These are phyloP conservation scores for Colletotrichum sp. DNA, from an alignment of 2,329 filamentous ascomycete genomes.

Conservation along the genomic window DNA sequence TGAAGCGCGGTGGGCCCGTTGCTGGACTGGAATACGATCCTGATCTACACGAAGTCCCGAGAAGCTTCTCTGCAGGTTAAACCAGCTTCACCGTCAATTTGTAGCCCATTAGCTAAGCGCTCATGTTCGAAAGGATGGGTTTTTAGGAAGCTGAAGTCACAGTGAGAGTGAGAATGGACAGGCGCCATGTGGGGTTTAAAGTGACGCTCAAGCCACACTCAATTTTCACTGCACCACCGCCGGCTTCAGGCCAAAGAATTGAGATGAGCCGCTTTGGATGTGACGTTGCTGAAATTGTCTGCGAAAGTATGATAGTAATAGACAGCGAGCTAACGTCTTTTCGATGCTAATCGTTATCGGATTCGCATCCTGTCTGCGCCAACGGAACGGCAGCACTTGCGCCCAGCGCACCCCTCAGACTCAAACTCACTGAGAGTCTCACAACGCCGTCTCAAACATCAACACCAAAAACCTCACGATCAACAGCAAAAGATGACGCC, in stretches of 20 bases:
- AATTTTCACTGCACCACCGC: constrained; percentile 7
- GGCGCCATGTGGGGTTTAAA: background rate
- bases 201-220: constrained; percentile 18
- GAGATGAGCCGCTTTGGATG: background rate
- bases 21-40: background rate
- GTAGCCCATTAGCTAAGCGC: accelerated
- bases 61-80: background rate
- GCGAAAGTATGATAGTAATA: background rate
- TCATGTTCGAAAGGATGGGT: background rate
- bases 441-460: background rate
- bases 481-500: background rate
- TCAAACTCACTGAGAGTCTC: background rate
- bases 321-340: background rate
- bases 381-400: background rate
- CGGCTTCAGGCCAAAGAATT: background rate
- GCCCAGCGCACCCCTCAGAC: background rate
- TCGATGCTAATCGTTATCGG: background rate
- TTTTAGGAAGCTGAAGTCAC: background rate
- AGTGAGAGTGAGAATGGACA: background rate
- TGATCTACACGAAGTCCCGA: background rate
- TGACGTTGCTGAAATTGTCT: background rate
- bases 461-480: background rate
- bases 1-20: background rate
- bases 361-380: background rate
- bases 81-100: background rate